Base-by-base conservation (phyloP, 805 yeast species). In the Groenewaldozyma tartarivorans region DNA sequence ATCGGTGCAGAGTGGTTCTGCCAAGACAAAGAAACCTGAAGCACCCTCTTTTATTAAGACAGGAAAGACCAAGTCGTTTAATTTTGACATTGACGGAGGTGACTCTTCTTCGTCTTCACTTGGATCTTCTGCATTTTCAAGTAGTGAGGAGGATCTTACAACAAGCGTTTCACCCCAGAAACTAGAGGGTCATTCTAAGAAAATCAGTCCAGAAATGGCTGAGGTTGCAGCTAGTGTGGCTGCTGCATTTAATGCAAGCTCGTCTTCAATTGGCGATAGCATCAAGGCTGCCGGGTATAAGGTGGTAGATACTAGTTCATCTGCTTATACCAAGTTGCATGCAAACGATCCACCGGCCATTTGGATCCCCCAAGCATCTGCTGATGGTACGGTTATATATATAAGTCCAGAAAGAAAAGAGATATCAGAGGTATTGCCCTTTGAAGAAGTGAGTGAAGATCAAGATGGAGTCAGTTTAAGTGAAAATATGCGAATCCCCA, bases 351-450 rank as follows among this genome's bases (percentile, higher is more conserved):
- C 43, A 17, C 47, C 53, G 4, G 36, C 51, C 16, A 46, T 50
- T 55, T 69, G 46, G 67, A 64, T 32, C 57, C 66, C 48, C 45
- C 67, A 48, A 52, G 54, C 44, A 16, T 48, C 51, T 17, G 26
- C 36, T 16, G 34, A 40, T 9, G 52, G 58, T 5, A 48, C 51
- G 5, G 43, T 54, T 30, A 38, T 43, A 24, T 52, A 36, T 33
- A 40, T 47, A 26, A 52, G 51, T 33, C 36, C 55, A 5, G 42
- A 24, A 15, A 20, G 52, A 9, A 38, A 33, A 13, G 49, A 44
- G 18, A 24, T 45, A 7, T 34, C 48, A 11, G 37, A 30, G 9
- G 44, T 47, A 7, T 36, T 51, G 9, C 55, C 55, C 13, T 51
- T 49, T 40, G 53, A 51, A 40, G n/a, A n/a, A n/a, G n/a, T n/a